Evolutionary conservation across 352 stramenopile genomes (phyloP), one percentile per base, ranked within the genome.

Genomic region (Phytopythium helicoides): DNA sequence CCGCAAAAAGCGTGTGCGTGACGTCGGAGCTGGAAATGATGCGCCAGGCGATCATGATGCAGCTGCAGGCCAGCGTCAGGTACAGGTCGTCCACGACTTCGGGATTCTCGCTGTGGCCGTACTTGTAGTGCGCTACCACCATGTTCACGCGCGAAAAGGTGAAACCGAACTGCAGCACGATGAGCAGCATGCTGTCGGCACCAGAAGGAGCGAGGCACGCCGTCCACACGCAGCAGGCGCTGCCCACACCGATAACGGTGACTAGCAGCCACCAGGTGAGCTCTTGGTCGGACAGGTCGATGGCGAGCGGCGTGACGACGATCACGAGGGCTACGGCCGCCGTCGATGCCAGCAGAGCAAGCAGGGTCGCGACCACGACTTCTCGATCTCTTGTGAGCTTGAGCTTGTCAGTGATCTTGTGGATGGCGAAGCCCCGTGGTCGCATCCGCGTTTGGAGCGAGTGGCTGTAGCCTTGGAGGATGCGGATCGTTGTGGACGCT

Each of bases 31-130:
- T 86, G n/a, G 67, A 66, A 5, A 83, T 48, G 51, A 89, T 81
- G 14, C 78, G 75, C 42, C 60, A 80, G 15, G 83, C 66, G n/a
- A 85, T 62, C 40, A 86, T 66, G 33, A 72, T 46, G 16, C 69
- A 77, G 41, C 62, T 72, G 14, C 68, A 66, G 12, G 77, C 62
- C 15, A 86, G 61, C 22, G 72, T 50, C 47, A 87, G 71, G 53
- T 85, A 89, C 42, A 89, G 59, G 19, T 78, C 71, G 49, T 88
- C 74, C 23, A 88, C 49, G 22, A 88, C 64, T 18, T 74, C 70
- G 11, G 73, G 64, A 23, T 80, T 60, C 47, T 58, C 54, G 44
- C 70, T 33, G 3, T 66, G 58, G 19, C 68, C 28, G 16, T 39
- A 51, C 16, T 78, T 61, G 38, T 82, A 65, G 41, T 87, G 68